Percentiles rank a stretch among this genome's conserved stretches.
phyloP scores from a whole-genome alignment of 306 rosid genomes.

The Citrullus colocynthis region DNA sequence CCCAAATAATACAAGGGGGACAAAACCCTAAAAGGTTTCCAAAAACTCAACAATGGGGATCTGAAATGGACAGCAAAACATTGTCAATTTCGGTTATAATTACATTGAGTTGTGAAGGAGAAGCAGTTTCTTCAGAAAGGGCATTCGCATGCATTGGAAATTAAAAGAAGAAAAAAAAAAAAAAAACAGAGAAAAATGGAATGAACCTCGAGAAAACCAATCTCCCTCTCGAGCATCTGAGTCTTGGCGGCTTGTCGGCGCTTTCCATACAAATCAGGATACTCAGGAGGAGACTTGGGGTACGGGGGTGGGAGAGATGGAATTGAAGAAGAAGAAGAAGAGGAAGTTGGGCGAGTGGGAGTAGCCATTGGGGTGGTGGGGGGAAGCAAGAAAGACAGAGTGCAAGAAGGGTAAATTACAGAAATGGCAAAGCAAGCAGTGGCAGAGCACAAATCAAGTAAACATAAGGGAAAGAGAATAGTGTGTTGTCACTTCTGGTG shows the following conservation, averaged over 20 bases:
- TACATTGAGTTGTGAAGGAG: neutral
- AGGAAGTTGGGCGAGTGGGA: neutral
- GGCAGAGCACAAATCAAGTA: constrained; percentile 4
- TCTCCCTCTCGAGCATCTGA: constrained; percentile 84
- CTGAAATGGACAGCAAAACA: neutral
- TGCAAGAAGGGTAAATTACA: neutral
- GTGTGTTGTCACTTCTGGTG: constrained; percentile 2
- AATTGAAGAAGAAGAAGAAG: constrained; percentile 38
- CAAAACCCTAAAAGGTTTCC: neutral
- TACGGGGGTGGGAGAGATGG: constrained; percentile 59
- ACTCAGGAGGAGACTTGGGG: constrained; percentile 88
- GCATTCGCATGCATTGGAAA: neutral
- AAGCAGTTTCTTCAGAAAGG: neutral
- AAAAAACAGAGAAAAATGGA: neutral
- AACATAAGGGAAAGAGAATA: neutral
- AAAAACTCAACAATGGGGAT: neutral
- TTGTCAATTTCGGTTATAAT: too few relatives aligned
- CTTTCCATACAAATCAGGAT: constrained; percentile 89
- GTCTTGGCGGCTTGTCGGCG: constrained; percentile 77
- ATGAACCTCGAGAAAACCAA: constrained; percentile 64
- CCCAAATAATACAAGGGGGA: neutral
- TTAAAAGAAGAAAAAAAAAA: neutral
- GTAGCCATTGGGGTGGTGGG: neutral
- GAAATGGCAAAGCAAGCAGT: neutral
- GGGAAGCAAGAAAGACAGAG: neutral